These are phyloP conservation scores for Suillus cothurnatus DNA, from an alignment of 768 basidiomycete genomes.

Conservation along the genomic window DNA sequence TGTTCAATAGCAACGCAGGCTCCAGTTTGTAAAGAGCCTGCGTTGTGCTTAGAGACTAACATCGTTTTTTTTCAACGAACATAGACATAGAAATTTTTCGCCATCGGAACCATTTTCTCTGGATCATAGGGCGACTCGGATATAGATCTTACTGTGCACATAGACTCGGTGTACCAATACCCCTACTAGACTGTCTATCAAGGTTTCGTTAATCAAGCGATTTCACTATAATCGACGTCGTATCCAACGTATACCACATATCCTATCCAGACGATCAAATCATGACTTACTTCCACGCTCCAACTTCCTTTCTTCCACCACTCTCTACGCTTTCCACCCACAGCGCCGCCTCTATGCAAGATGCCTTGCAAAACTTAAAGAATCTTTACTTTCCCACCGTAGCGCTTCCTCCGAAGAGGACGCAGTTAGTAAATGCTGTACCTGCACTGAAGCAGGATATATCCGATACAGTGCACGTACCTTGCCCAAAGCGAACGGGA, in stretches of 20 bases:
- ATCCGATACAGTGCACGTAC: conserved; percentile 18
- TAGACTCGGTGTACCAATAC: conserved; percentile 15
- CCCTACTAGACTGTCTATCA: conserved; percentile 11
- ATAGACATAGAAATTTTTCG: conserved; percentile 8
- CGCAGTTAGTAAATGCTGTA: conserved; percentile 1
- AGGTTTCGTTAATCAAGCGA: not conserved
- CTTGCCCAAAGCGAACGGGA: conserved; percentile 26
- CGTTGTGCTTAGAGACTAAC: conserved; percentile 17
- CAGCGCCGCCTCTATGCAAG: conserved; percentile 39
- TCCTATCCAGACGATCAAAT: not conserved
- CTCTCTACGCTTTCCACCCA: conserved; percentile 45
- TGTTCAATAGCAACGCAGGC: conserved; percentile 53
- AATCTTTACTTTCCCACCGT: conserved; percentile 53
- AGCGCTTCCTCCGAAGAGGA: conserved; percentile 22
- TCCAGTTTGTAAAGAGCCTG: conserved; percentile 28
- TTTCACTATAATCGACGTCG: conserved; percentile 4
- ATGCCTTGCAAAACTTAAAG: conserved; percentile 47
- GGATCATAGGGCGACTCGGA: conserved; percentile 5
- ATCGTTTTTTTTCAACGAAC: conserved; percentile 1
- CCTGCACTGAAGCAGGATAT: conserved; percentile 23
- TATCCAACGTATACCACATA: conserved; percentile 15
- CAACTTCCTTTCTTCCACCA: conserved; percentile 58
- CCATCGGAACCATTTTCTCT: conserved; percentile 5
- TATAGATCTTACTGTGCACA: conserved; percentile 9
- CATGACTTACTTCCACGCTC: conserved; percentile 32